Evolutionary conservation across 768 basidiomycete genomes (phyloP).

Genomic region (Lanmaoa pseudosensibilis): DNA sequence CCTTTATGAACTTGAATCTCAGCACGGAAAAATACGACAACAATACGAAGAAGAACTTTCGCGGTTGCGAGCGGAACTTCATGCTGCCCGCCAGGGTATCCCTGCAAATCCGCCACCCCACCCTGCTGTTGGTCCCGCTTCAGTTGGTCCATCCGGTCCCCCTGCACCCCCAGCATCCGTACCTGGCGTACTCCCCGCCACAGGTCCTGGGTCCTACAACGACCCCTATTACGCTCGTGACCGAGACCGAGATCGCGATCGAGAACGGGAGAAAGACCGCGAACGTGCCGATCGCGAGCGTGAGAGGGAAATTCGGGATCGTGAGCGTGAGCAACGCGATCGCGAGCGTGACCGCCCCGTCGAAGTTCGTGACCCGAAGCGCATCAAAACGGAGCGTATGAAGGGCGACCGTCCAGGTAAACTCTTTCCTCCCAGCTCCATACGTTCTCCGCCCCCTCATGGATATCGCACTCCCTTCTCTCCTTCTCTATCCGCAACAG

Average conservation of each 20-base stretch:
- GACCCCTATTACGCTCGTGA: slow-evolving; percentile 42
- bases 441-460: slow-evolving; percentile 36
- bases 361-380: slow-evolving; percentile 56
- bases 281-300: slow-evolving; percentile 40
- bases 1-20: slow-evolving; percentile 87
- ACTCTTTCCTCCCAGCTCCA: slow-evolving; percentile 25
- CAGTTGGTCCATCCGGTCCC: slow-evolving; percentile 35
- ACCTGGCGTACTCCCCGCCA: slow-evolving; percentile 30
- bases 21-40: slow-evolving; percentile 81
- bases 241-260: slow-evolving; percentile 39
- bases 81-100: slow-evolving; percentile 46
- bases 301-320: slow-evolving; percentile 38
- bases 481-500: slow-evolving; percentile 29
- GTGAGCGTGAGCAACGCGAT: slow-evolving; percentile 40
- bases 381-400: slow-evolving; percentile 55
- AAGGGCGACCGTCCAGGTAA: slow-evolving; percentile 47
- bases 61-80: slow-evolving; percentile 67
- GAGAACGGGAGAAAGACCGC: slow-evolving; percentile 44
- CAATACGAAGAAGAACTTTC: slow-evolving; percentile 85
- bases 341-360: slow-evolving; percentile 48
- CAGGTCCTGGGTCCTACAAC: slow-evolving; percentile 34
- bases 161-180: slow-evolving; percentile 33
- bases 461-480: slow-evolving; percentile 27
- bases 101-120: slow-evolving; percentile 38
- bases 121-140: slow-evolving; percentile 34